phyloP scores from a whole-genome alignment of 2,329 filamentous ascomycete species.

The Botryotinia globosa region DNA sequence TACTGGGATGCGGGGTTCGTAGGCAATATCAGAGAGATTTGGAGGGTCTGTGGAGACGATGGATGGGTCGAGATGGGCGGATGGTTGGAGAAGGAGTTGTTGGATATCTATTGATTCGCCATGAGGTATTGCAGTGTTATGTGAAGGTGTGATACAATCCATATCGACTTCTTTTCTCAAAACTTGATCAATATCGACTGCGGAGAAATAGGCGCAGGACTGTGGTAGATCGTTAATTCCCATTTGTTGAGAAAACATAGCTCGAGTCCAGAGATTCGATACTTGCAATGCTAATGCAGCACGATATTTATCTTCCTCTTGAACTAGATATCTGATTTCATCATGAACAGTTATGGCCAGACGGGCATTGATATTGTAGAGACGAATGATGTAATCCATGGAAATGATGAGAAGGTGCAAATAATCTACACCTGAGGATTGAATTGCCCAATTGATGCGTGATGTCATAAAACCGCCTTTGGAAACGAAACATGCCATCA shows the following conservation, averaged over 20 bases:
- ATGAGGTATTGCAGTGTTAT: conserved; percentile 71
- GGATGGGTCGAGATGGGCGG: conserved; percentile 65
- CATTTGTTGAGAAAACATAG: conserved; percentile 96
- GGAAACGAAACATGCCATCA: conserved; percentile 83
- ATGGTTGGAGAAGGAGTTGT: conserved; percentile 66
- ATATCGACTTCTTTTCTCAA: conserved; percentile 98
- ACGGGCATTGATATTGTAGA: conserved; percentile 80
- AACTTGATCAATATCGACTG: conserved; percentile 91
- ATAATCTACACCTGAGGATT: conserved; percentile 96
- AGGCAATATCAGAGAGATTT: conserved; percentile 59
- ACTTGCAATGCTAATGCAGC: conserved; percentile 91
- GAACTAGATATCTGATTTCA: conserved; percentile 91
- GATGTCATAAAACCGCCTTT: conserved; percentile 93
- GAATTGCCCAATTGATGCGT: conserved; percentile 98
- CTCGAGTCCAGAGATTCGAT: conserved; percentile 92
- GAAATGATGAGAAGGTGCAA: conserved; percentile 87
- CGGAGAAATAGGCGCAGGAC: conserved; percentile 91
- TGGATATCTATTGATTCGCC: conserved; percentile 85
- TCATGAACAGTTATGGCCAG: conserved; percentile 94
- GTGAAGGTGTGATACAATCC: conserved; percentile 91
- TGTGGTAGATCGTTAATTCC: conserved; percentile 95
- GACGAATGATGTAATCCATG: conserved; percentile 90
- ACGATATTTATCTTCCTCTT: conserved; percentile 79
- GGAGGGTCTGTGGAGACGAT: conserved; percentile 51
- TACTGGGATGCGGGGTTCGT: conserved; percentile 70